Conservation (phyloP, 805 yeast genomes). For the Pichia cephalocereana region DNA sequence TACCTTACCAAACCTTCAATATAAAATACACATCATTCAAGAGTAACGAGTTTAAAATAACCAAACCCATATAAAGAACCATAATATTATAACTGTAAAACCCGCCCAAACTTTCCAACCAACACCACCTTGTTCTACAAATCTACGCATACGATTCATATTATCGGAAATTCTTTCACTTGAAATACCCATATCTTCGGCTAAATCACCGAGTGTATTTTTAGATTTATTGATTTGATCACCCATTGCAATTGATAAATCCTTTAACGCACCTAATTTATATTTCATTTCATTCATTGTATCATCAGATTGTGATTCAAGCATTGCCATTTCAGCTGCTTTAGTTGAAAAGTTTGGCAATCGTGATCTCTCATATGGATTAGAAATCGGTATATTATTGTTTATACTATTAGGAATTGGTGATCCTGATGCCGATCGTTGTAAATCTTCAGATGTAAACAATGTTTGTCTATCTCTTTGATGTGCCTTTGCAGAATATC, state of each 20-base stretch:
- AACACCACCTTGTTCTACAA: constrained; percentile 59
- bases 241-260: constrained; percentile 50
- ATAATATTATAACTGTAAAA: constrained; percentile 33
- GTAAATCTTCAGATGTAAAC: constrained; percentile 6
- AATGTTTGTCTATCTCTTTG: constrained; percentile 6
- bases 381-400: not conserved
- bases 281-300: constrained; percentile 45
- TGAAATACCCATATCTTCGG: constrained; percentile 24
- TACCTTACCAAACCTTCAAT: too few species aligned
- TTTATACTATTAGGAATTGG: constrained; percentile 21
- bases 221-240: constrained; percentile 42
- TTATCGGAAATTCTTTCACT: constrained; percentile 41
- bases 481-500: constrained; percentile 8
- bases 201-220: constrained; percentile 17
- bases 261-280: constrained; percentile 46
- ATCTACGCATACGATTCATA: constrained; percentile 45
- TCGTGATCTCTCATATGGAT: constrained; percentile 13
- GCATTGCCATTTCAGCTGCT: constrained; percentile 45
- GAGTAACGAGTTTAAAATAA: constrained; percentile 9
- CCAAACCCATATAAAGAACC: constrained; percentile 39
- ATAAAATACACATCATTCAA: not conserved
- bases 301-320: constrained; percentile 62
- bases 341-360: constrained; percentile 29
- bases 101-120: constrained; percentile 54
- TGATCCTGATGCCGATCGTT: constrained; percentile 3